Conservation (phyloP, 2,329 filamentous ascomycete species). For the Curvularia lunata region DNA sequence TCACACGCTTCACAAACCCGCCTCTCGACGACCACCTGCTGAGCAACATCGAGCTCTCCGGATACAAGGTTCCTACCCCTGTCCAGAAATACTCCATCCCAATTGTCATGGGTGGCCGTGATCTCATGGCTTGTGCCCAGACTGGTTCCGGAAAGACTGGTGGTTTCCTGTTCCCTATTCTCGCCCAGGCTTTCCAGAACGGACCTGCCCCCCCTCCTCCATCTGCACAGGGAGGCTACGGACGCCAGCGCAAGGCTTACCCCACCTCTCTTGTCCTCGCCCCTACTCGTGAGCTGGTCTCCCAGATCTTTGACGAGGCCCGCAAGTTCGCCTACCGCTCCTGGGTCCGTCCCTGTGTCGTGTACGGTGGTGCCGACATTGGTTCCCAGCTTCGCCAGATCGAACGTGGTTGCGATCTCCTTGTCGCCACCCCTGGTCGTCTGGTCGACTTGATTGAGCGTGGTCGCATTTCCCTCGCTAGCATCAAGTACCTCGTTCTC, state of each 20-base stretch:
- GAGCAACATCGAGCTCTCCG: conserved; percentile 89
- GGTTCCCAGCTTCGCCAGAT: conserved; percentile 98
- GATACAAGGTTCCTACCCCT: conserved; percentile 94
- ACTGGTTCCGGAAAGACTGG: conserved; percentile 99
- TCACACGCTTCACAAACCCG: conserved; percentile 89
- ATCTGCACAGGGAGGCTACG: conserved; percentile 66
- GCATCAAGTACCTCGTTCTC: conserved; percentile 99
- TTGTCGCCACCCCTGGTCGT: conserved; percentile 96
- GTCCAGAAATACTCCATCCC: conserved; percentile 99
- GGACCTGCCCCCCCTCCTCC: conserved; percentile 77
- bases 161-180: conserved; percentile 98
- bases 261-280: conserved; percentile 95
- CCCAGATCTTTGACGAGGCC: conserved; percentile 96
- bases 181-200: conserved; percentile 94
- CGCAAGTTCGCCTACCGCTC: conserved; percentile 99
- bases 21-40: conserved; percentile 94
- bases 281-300: conserved; percentile 96
- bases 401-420: conserved; percentile 93
- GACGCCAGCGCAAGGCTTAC: conserved; percentile 96
- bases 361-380: conserved; percentile 99
- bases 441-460: conserved; percentile 98
- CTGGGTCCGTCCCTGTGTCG: conserved; percentile 97
- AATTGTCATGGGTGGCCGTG: conserved; percentile 96
- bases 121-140: conserved; percentile 99
- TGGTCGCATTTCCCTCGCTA: conserved; percentile 94